These are phyloP conservation scores for Lagerstroemia speciosa DNA, from an alignment of 345 rosid genomes.

Conservation along the genomic window DNA sequence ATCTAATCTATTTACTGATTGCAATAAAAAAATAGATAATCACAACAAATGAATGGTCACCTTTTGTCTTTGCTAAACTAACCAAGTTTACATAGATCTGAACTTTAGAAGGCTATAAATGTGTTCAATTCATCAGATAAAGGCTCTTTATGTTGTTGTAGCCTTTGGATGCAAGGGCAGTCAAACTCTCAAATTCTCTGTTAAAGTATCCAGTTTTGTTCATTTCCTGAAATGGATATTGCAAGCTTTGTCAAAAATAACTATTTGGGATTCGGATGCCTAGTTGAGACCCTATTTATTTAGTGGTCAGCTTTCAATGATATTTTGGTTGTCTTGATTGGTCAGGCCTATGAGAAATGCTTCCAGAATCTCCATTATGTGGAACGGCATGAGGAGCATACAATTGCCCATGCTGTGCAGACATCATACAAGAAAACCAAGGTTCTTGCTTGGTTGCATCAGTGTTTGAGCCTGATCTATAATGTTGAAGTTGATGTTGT, in stretches of 20 bases:
- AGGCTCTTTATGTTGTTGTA: neutral
- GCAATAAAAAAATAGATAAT: neutral
- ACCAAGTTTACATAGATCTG: neutral
- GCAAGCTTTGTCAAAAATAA: neutral
- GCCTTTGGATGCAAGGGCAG: neutral
- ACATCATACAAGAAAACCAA: conserved; percentile 87
- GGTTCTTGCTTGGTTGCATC: conserved; percentile 27
- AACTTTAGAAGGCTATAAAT: neutral
- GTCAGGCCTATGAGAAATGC: conserved; percentile 90
- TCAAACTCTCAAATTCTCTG: neutral
- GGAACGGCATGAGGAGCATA: conserved; percentile 89
- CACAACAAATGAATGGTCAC: neutral
- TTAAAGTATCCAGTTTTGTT: neutral
- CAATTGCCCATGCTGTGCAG: conserved; percentile 89
- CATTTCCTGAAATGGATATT: neutral
- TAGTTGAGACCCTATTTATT: neutral
- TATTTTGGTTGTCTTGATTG: neutral
- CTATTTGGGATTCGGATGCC: neutral
- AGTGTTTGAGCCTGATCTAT: neutral
- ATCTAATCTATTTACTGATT: neutral
- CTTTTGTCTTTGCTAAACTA: neutral
- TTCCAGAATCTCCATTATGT: conserved; percentile 86
- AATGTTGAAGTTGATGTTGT: neutral
- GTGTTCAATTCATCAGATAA: neutral
- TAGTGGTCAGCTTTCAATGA: neutral